Evolutionary conservation across 106 monocot genomes (phyloP), one percentile per base, ranked within the genome.

Genomic region (Phalaenopsis equestris): DNA sequence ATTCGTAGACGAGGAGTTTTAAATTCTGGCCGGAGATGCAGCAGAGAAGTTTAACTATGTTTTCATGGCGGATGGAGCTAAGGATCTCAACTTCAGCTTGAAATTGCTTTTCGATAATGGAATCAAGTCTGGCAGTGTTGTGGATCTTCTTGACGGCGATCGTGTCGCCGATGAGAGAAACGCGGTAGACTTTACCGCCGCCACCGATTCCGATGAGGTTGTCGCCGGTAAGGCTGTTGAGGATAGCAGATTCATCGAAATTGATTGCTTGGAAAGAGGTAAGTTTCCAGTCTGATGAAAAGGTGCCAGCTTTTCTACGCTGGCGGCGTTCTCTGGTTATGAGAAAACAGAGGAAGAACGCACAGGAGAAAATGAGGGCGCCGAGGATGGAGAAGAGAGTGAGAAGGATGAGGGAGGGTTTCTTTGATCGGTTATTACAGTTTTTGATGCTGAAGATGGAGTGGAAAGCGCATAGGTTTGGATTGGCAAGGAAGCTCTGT

Each of bases 1-100:
- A 90, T 80, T 97, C 94, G 87, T 94, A 97, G 41, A 97, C 92
- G 4, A 97, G 81, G 41, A 94, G 84, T 84, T 92, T 91, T 38
- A 87, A 79, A 30, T 90, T 84, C 0, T 46, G 9, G 56, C 89
- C 73, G 1, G 96, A 90, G 73, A 93, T 75, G 88, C 84, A 93
- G 79, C 91, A 92, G 17, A 89, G 75, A 8, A 96, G 89, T 79
- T 92, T 91, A 10, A 96, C 86, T n/a, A 96, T 94, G 80, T 94
- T 92, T 24, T 57, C 17, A 72, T 96, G 96, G 17, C 85, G 78
- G 24, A 92, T 80, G n/a, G 85, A 83, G 21, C 86, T 81, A 17
- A 92, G 81, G 7, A 92, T 84, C 8, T 82, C 23, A 0, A 87
- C 85, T 56, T 91, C 91, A 0, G 90, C 77, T 41, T 64, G 41